Evolutionary conservation across 768 basidiomycete genomes (phyloP).

Genomic region (Xerocomus potaroensis): DNA sequence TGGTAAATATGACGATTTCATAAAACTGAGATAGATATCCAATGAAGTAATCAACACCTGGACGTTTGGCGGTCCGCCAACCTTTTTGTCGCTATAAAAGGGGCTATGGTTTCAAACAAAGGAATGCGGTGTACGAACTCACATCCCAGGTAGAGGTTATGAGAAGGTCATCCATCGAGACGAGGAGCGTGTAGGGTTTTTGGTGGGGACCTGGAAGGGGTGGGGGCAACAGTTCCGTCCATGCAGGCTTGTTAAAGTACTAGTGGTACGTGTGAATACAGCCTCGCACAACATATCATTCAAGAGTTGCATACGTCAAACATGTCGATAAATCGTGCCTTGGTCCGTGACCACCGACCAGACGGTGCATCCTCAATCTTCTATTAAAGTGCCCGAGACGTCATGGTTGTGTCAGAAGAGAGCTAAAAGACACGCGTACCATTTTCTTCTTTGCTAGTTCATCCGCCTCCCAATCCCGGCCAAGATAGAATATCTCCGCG

Average conservation of each 20-base stretch:
- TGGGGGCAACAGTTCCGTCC: constrained; percentile 88
- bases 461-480: constrained; percentile 72
- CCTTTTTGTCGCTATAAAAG: constrained; percentile 76
- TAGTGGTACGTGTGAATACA: constrained; percentile 26
- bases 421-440: constrained; percentile 37
- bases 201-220: constrained; percentile 77
- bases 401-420: background rate
- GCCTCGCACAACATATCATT: background rate
- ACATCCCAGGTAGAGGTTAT: constrained; percentile 96
- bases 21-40: constrained; percentile 97
- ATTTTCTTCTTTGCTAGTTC: constrained; percentile 62
- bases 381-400: constrained; percentile 29
- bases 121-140: constrained; percentile 32
- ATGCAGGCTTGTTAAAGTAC: constrained; percentile 92
- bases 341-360: constrained; percentile 62
- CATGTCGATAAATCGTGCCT: constrained; percentile 54
- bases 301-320: constrained; percentile 54
- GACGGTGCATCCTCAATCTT: constrained; percentile 55
- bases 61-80: constrained; percentile 97
- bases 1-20: constrained; percentile 94
- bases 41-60: constrained; percentile 97
- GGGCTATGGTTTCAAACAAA: background rate
- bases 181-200: constrained; percentile 86
- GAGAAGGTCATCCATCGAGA: constrained; percentile 90
- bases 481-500: constrained; percentile 59